phyloP scores from a whole-genome alignment of 164 flowering plant genomes.

The Piper betle region DNA sequence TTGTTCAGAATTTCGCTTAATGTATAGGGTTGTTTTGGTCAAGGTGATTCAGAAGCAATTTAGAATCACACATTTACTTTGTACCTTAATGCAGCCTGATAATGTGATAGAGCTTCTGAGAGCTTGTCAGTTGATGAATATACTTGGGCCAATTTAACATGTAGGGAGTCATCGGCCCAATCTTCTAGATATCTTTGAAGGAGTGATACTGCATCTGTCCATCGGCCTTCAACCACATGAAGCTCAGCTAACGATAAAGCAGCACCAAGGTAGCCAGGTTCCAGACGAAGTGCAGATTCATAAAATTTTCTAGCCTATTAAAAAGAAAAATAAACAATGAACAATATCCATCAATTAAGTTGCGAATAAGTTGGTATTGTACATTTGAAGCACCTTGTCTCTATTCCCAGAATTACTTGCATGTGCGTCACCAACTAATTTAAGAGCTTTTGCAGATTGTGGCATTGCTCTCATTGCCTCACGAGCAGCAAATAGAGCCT shows the following conservation, averaged over 20 bases:
- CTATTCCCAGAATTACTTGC: constrained; percentile 70
- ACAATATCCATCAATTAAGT: neutral
- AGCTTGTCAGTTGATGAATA: constrained; percentile 81
- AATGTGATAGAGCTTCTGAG: constrained; percentile 82
- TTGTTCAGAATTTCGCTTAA: no score
- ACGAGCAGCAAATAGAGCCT: constrained; percentile 78
- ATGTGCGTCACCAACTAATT: constrained; percentile 95
- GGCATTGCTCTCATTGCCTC: constrained; percentile 98
- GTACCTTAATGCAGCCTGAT: constrained; percentile 87
- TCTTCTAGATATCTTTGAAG: constrained; percentile 83
- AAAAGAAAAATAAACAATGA: neutral
- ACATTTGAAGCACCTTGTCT: constrained; percentile 49
- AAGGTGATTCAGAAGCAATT: no score
- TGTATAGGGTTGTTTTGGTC: no score
- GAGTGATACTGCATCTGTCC: constrained; percentile 74
- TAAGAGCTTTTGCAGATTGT: constrained; percentile 87
- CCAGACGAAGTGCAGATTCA: constrained; percentile 92
- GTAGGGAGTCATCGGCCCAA: constrained; percentile 94
- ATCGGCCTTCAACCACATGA: constrained; percentile 80
- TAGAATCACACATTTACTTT: no score
- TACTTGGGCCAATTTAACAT: constrained; percentile 88
- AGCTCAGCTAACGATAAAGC: constrained; percentile 94
- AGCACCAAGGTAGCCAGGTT: constrained; percentile 93
- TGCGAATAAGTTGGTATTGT: no score
- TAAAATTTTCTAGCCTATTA: constrained; percentile 87